Conservation (phyloP, 2,329 filamentous ascomycete genomes). For the Hymenoscyphus salicellus region DNA sequence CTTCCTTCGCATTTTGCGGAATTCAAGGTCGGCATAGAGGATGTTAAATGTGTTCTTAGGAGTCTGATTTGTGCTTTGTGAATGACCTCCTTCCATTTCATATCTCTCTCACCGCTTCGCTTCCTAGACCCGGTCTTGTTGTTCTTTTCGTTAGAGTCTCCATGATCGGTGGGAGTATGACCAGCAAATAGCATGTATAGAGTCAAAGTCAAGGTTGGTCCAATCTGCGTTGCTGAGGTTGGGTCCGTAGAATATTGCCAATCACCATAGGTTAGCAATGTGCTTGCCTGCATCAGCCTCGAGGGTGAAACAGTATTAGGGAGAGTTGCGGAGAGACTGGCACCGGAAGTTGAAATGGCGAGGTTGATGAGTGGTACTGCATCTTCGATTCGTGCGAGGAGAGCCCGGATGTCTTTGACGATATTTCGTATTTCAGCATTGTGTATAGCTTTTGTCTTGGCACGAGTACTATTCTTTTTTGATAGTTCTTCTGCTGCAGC, state of each 20-base stretch:
- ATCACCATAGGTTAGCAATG: conserved; percentile 83
- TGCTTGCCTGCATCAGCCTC: conserved; percentile 85
- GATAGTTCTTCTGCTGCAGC: conserved; percentile 59
- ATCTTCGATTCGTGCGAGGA: conserved; percentile 80
- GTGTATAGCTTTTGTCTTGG: conserved; percentile 52
- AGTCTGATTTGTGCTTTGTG: conserved; percentile 88
- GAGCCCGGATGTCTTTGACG: conserved; percentile 68
- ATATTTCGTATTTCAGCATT: conserved; percentile 66
- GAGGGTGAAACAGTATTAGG: conserved; percentile 86
- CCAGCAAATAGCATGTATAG: conserved; percentile 93
- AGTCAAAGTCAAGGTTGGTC: conserved; percentile 80
- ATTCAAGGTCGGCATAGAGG: conserved; percentile 10
- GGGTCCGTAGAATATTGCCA: conserved; percentile 71
- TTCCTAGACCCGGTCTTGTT: neutral
- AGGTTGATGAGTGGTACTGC: conserved; percentile 89
- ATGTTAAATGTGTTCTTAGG: conserved; percentile 31
- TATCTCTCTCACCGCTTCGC: conserved; percentile 27
- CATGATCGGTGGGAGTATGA: conserved; percentile 49
- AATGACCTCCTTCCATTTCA: conserved; percentile 93
- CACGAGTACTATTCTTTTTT: conserved; percentile 43
- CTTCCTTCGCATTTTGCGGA: conserved; percentile 40
- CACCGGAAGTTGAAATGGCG: conserved; percentile 90
- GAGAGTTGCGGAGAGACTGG: conserved; percentile 75
- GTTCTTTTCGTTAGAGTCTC: neutral
- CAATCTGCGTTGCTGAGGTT: conserved; percentile 70